Percentiles rank a stretch among this genome's conserved stretches.
phyloP scores from a whole-genome alignment of 768 basidiomycete genomes.

The Russula brevipes region DNA sequence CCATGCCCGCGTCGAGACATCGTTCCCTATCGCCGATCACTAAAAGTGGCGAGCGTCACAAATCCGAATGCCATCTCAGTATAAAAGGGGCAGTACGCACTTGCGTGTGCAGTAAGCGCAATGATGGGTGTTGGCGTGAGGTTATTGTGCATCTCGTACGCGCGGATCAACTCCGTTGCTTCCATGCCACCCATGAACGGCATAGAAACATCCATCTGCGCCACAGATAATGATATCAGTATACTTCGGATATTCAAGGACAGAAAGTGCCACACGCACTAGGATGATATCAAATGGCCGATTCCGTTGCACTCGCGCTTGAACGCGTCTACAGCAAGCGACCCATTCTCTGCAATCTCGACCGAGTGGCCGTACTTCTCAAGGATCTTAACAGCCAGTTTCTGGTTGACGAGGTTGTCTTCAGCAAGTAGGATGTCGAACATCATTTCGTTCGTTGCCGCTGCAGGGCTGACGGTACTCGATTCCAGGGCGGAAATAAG shows the following conservation, averaged over 20 bases:
- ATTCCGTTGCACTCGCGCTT: slow-evolving; percentile 64
- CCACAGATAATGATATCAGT: not conserved
- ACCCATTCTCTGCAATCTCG: slow-evolving; percentile 97
- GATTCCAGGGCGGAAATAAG: slow-evolving; percentile 92
- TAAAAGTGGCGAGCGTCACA: slow-evolving; percentile 28
- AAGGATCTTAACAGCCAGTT: slow-evolving; percentile 91
- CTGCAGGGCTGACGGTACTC: slow-evolving; percentile 85
- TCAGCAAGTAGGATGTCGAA: slow-evolving; percentile 96
- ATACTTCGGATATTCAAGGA: not conserved
- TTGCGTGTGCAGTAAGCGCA: slow-evolving; percentile 95
- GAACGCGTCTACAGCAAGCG: slow-evolving; percentile 87
- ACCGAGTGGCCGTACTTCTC: slow-evolving; percentile 95
- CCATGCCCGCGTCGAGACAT: slow-evolving; percentile 71
- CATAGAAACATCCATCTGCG: slow-evolving; percentile 96
- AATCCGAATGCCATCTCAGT: not conserved
- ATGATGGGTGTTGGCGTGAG: slow-evolving; percentile 83
- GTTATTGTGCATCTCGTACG: slow-evolving; percentile 69
- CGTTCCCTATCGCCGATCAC: slow-evolving; percentile 87
- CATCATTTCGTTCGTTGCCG: slow-evolving; percentile 76
- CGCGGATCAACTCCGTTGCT: slow-evolving; percentile 87
- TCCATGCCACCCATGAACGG: slow-evolving; percentile 99
- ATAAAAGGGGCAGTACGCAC: slow-evolving; percentile 47
- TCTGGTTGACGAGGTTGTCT: slow-evolving; percentile 94
- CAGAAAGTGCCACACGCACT: slow-evolving; percentile 42
- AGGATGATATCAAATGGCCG: slow-evolving; percentile 89